Evolutionary conservation across 805 yeast genomes (phyloP), one percentile per base, ranked within the genome.

Genomic region (Wickerhamiella sergipiensis): DNA sequence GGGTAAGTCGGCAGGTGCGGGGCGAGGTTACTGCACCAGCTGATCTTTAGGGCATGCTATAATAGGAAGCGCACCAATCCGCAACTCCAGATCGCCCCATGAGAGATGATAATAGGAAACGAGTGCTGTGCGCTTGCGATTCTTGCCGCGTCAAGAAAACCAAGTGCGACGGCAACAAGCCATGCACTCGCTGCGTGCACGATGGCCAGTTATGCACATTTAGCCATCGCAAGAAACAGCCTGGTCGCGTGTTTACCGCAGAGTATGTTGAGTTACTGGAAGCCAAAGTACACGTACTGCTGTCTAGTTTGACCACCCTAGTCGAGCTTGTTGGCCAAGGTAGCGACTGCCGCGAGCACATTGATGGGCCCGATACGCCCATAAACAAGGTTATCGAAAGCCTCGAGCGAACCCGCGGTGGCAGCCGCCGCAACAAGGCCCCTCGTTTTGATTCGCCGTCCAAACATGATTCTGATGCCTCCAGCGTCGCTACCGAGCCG

Each of bases 191-290:
- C 10, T 43, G 46, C 15, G 46, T 23, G 4, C 19, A 22, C 36
- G 46, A 43, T 21, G 18, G 24, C 29, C 46, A 43, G 19, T 9
- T 43, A 10, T 43, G 46, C 36, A 43, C 46, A 8, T 43, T 18
- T 33, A 43, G 29, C 24, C 46, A 43, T 21, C 24, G 46, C 46
- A 43, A 43, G 31, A 43, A 43, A 26, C 46, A 22, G 15, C 23
- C 46, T 15, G 46, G 46, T 2, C 23, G 46, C 10, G 46, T 43
- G 9, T 43, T 43, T 23, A 23, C 33, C 19, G 6, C 46, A 23
- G 46, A 43, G 33, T 43, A 43, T 23, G 46, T 43, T 23, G 46
- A 43, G 33, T 23, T 43, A 7, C 46, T 43, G 2, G 46, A 43
- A 43, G 23, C 46, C 18, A 43, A 43, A 15, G 46, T 43, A 6